A percentile compares a stretch with the other conserved stretches of the same genome.
phyloP scores from a whole-genome alignment of 2,329 filamentous ascomycete genomes.

The Colletotrichum abscissum region DNA sequence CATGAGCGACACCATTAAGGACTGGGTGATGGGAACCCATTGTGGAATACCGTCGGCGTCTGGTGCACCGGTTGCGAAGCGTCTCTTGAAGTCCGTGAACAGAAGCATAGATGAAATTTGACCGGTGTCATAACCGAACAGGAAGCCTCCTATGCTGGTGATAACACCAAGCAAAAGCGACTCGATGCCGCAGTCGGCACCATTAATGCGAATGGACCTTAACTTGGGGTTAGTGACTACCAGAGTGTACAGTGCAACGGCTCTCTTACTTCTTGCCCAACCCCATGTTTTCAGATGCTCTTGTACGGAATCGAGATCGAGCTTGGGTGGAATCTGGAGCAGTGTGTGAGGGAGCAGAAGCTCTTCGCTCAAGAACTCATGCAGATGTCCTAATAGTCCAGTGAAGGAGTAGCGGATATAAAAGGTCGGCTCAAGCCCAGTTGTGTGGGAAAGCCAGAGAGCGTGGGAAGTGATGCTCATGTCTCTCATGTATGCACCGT shows the following conservation, averaged over 20 bases:
- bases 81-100: conserved; percentile 64
- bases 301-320: background rate
- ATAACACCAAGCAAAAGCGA: conserved; percentile 58
- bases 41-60: conserved; percentile 47
- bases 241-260: no score
- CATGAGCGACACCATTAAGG: conserved; percentile 66
- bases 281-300: conserved; percentile 22
- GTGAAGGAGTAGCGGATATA: background rate
- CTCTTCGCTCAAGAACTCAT: background rate
- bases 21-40: conserved; percentile 56
- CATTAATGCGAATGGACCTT: conserved; percentile 55
- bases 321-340: background rate
- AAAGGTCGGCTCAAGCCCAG: background rate
- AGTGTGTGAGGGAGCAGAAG: background rate
- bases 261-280: conserved; percentile 30
- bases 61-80: conserved; percentile 61
- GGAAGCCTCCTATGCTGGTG: conserved; percentile 69
- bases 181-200: conserved; percentile 54
- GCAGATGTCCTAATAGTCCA: background rate
- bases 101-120: conserved; percentile 65
- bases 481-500: background rate
- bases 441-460: background rate
- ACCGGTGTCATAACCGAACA: conserved; percentile 74
- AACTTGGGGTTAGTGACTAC: background rate
- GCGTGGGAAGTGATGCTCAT: background rate